phyloP scores from a whole-genome alignment of 352 stramenopile genomes.

The Phytopythium cucurbitacearum region DNA sequence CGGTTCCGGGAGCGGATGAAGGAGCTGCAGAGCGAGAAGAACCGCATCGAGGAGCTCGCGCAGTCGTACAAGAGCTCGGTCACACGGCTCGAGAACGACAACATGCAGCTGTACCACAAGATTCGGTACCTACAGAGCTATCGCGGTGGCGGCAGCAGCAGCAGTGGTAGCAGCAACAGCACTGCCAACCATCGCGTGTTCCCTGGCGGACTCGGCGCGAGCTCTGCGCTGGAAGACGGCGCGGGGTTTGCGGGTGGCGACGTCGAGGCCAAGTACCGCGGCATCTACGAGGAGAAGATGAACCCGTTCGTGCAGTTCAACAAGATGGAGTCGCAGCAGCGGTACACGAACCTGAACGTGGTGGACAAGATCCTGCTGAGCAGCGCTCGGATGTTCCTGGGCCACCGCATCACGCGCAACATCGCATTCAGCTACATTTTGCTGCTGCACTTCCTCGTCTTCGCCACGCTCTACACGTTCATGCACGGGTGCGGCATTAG shows the following conservation, averaged over 20 bases:
- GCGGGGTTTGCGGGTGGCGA: conserved; percentile 18
- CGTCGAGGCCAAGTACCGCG: conserved; percentile 77
- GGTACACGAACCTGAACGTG: conserved; percentile 87
- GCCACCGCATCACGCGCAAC: conserved; percentile 78
- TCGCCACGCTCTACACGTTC: conserved; percentile 84
- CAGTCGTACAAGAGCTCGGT: conserved; percentile 60
- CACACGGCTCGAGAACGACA: conserved; percentile 79
- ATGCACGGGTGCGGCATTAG: conserved; percentile 81
- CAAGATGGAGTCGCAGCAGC: conserved; percentile 85
- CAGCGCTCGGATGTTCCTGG: conserved; percentile 78
- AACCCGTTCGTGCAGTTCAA: conserved; percentile 92
- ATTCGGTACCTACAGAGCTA: conserved; percentile 86
- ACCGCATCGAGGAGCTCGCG: conserved; percentile 60
- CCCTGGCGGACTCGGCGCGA: conserved; percentile 10
- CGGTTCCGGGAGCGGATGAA: conserved; percentile 83
- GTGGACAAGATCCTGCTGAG: conserved; percentile 90
- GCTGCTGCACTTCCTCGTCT: conserved; percentile 82
- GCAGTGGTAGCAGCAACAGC: background rate
- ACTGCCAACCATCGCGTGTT: conserved; percentile 8
- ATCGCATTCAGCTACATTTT: conserved; percentile 83
- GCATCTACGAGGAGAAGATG: conserved; percentile 90
- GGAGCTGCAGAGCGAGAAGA: conserved; percentile 70
- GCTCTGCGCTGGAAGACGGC: conserved; percentile 34
- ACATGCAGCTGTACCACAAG: conserved; percentile 91
- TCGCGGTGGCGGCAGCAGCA: conserved; percentile 14